Percentiles rank a stretch among this genome's conserved stretches.
phyloP scores from a whole-genome alignment of 106 monocot species.

The Phalaenopsis equestris region DNA sequence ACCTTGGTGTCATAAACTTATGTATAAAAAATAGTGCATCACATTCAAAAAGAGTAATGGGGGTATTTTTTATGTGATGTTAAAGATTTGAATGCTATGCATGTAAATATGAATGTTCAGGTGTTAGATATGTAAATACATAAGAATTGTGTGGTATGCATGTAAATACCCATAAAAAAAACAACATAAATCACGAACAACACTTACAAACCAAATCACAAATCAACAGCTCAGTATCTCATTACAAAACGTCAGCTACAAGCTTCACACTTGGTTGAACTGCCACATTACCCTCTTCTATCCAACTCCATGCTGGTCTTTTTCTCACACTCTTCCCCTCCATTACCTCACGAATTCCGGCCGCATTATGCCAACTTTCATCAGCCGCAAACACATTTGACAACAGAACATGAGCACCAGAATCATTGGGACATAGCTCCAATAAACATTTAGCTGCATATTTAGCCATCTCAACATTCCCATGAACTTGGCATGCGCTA shows the following conservation, averaged over 20 bases:
- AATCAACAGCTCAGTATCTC: background rate
- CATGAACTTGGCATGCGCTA: slow-evolving; percentile 40
- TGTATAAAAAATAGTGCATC: too few relatives aligned
- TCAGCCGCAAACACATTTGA: slow-evolving; percentile 46
- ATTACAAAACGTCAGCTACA: background rate
- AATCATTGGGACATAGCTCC: slow-evolving; percentile 36
- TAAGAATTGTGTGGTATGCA: too few relatives aligned
- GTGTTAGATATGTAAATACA: too few relatives aligned
- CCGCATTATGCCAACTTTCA: slow-evolving; percentile 30
- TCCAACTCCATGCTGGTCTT: slow-evolving; percentile 32
- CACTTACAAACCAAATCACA: background rate
- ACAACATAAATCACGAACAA: background rate
- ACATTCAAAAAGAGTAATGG: too few relatives aligned
- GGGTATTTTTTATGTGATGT: too few relatives aligned
- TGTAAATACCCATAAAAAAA: too few relatives aligned
- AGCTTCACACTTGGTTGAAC: background rate
- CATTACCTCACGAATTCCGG: slow-evolving; percentile 24
- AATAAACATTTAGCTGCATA: slow-evolving; percentile 21
- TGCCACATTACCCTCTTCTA: slow-evolving; percentile 24
- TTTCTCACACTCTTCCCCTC: slow-evolving; percentile 24
- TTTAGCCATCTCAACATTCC: slow-evolving; percentile 30
- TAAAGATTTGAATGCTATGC: too few relatives aligned
- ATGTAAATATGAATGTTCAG: too few relatives aligned
- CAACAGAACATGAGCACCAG: slow-evolving; percentile 32
- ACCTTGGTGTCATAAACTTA: too few relatives aligned